Evolutionary conservation across 2,329 filamentous ascomycete genomes (phyloP).

Genomic region (Geosmithia putterillii): DNA sequence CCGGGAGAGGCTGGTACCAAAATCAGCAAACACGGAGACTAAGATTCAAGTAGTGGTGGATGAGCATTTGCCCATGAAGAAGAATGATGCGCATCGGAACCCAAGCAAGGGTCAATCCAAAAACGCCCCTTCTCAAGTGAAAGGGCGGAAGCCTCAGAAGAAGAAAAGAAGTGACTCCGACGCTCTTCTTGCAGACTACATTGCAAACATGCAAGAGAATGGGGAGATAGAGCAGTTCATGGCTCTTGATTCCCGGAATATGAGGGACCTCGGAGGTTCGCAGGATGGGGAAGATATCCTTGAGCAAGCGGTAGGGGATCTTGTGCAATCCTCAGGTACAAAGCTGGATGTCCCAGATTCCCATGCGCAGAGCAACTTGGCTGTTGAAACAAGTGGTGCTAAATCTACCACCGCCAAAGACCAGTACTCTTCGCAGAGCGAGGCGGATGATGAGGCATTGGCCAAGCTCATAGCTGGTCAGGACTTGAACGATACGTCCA

Average conservation of each 20-base stretch:
- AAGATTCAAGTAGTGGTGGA: conserved; percentile 19
- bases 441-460: conserved; percentile 13
- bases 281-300: conserved; percentile 1
- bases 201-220: conserved; percentile 48
- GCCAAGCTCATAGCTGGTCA: conserved; percentile 12
- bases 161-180: conserved; percentile 30
- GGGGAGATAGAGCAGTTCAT: conserved; percentile 47
- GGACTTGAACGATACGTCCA: background rate
- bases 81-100: background rate
- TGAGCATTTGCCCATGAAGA: conserved; percentile 3
- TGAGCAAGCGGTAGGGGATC: background rate
- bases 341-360: background rate
- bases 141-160: background rate
- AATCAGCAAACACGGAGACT: conserved; percentile 14
- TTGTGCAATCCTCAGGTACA: background rate
- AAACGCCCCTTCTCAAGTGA: background rate
- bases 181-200: conserved; percentile 54
- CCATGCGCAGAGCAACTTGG: background rate
- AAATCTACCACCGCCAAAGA: background rate
- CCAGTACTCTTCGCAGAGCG: conserved; percentile 6
- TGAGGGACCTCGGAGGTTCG: conserved; percentile 12
- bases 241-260: conserved; percentile 43
- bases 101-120: background rate
- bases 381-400: background rate
- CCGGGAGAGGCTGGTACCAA: conserved; percentile 4